These are phyloP conservation scores for Mortierella sp. DNA, from an alignment of 371 early-diverging fungal species.

Conservation along the genomic window DNA sequence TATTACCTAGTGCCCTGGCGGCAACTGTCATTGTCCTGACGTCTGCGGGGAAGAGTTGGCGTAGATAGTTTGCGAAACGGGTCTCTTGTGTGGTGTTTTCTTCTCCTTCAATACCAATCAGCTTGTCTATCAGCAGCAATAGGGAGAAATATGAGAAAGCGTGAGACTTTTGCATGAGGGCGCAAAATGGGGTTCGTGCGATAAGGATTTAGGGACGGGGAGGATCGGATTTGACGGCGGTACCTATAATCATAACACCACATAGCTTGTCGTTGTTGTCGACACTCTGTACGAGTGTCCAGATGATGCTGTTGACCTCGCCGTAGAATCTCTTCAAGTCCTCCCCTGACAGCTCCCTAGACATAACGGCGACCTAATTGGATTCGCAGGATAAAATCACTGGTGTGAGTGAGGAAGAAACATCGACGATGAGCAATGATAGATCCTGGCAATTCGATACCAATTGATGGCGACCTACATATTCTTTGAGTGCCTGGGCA, in stretches of 20 bases:
- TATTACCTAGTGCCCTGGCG: conserved; percentile 82
- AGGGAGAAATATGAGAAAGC: not conserved
- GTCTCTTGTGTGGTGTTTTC: conserved; percentile 86
- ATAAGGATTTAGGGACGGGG: not conserved
- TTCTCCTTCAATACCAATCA: conserved; percentile 90
- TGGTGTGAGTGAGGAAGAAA: not conserved
- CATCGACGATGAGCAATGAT: not conserved
- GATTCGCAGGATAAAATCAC: not conserved
- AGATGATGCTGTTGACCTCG: conserved; percentile 76
- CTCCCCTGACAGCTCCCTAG: conserved; percentile 52
- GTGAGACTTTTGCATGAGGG: not conserved
- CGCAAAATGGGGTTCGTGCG: not conserved
- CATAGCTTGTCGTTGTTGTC: conserved; percentile 75
- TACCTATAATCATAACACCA: conserved; percentile 78
- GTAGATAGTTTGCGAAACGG: conserved; percentile 89
- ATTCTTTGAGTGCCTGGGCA: conserved; percentile 50
- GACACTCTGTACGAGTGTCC: conserved; percentile 71
- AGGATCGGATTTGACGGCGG: not conserved
- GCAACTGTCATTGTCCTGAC: conserved; percentile 89
- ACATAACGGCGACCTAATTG: conserved; percentile 51
- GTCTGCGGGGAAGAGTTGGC: conserved; percentile 89
- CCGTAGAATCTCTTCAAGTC: conserved; percentile 55
- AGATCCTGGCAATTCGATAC: not conserved
- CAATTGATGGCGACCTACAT: conserved; percentile 28
- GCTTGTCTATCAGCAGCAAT: conserved; percentile 69